Evolutionary conservation across 2,329 filamentous ascomycete genomes (phyloP).

Genomic region (Colletotrichum scovillei): DNA sequence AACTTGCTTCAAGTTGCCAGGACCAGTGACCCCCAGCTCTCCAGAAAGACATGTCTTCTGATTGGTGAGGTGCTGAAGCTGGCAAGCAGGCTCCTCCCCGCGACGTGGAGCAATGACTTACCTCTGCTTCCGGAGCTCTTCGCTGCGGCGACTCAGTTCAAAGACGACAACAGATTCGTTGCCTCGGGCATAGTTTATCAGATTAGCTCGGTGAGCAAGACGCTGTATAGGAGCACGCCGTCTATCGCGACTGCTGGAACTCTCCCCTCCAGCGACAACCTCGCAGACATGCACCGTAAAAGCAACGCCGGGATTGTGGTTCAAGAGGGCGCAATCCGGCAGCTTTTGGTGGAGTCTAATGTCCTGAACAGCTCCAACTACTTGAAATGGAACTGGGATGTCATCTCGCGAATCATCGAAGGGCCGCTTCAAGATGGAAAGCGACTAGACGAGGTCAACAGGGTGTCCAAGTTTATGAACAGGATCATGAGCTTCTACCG

Average conservation of each 20-base stretch:
- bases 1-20: slow-evolving; percentile 73
- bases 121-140: slow-evolving; percentile 92
- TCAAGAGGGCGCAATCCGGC: slow-evolving; percentile 73
- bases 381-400: slow-evolving; percentile 97
- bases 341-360: slow-evolving; percentile 79
- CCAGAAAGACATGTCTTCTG: slow-evolving; percentile 89
- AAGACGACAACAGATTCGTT: slow-evolving; percentile 77
- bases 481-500: slow-evolving; percentile 93
- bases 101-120: slow-evolving; percentile 82
- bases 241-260: slow-evolving; percentile 47
- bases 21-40: slow-evolving; percentile 75
- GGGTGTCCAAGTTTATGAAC: slow-evolving; percentile 96
- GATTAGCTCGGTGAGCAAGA: slow-evolving; percentile 96
- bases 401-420: slow-evolving; percentile 90
- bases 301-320: slow-evolving; percentile 57
- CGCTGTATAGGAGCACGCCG: slow-evolving; percentile 81
- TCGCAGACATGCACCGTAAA: slow-evolving; percentile 70
- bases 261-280: slow-evolving; percentile 56
- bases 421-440: slow-evolving; percentile 92
- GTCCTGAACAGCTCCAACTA: slow-evolving; percentile 92
- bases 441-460: slow-evolving; percentile 91
- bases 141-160: slow-evolving; percentile 78
- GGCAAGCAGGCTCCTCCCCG: slow-evolving; percentile 85
- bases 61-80: slow-evolving; percentile 93
- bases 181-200: slow-evolving; percentile 95